Conservation (phyloP, 2,329 filamentous ascomycete species). For the Fusarium acutatum region DNA sequence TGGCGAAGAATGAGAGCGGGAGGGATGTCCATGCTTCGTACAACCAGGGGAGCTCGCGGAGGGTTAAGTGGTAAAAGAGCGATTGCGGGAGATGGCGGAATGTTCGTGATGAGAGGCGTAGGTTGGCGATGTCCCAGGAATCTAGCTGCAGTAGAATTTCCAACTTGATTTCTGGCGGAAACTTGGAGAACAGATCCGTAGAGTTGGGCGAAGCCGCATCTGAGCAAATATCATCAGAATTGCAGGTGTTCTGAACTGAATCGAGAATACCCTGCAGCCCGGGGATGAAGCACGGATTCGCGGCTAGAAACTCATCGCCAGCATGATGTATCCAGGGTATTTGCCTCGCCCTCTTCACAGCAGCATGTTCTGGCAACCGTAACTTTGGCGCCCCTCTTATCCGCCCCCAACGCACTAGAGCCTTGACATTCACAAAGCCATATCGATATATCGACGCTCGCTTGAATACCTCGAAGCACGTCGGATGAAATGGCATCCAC, state of each 20-base stretch:
- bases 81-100: conserved; percentile 8
- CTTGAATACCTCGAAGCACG: not conserved
- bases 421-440: not conserved
- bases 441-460: not conserved
- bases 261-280: not conserved
- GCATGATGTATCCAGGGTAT: not conserved
- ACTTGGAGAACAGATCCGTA: not conserved
- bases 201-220: too few species aligned
- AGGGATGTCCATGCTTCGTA: conserved; percentile 29
- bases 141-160: not conserved
- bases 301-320: not conserved
- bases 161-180: conserved; percentile 1
- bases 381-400: accelerated
- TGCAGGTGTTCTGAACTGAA: not conserved
- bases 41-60: conserved; percentile 23
- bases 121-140: not conserved
- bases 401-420: not conserved
- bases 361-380: not conserved
- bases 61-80: not conserved
- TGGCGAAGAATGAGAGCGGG: conserved; percentile 24
- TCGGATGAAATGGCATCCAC: not conserved
- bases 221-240: not conserved
- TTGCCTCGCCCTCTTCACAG: not conserved
- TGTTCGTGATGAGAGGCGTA: conserved; percentile 11
- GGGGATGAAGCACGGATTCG: not conserved